Evolutionary conservation across 1,139 yeast species (phyloP).

Genomic region (Hansenula lynferdii): DNA sequence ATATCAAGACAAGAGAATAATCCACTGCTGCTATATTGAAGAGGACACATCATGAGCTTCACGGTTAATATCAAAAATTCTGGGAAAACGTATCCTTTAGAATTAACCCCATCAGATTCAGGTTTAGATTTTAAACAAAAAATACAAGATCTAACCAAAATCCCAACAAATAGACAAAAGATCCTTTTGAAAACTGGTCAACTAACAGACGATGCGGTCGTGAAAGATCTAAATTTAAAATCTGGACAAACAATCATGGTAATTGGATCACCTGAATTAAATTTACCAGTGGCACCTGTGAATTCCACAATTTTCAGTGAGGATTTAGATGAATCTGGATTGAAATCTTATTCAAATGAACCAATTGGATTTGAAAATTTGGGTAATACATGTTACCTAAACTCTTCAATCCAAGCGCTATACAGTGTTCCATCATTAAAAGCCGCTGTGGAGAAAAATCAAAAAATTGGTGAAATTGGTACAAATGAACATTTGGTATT

Average conservation of each 20-base stretch:
- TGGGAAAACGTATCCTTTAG: slow-evolving; percentile 75
- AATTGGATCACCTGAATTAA: slow-evolving; percentile 82
- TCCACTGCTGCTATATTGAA: too few relatives aligned
- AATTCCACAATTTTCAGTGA: slow-evolving; percentile 63
- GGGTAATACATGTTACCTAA: slow-evolving; percentile 95
- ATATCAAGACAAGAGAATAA: too few relatives aligned
- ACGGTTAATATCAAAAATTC: slow-evolving; percentile 62
- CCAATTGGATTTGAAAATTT: slow-evolving; percentile 86
- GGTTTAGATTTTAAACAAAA: slow-evolving; percentile 71
- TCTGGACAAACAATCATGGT: slow-evolving; percentile 75
- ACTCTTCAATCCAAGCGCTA: slow-evolving; percentile 81
- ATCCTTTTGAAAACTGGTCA: slow-evolving; percentile 88
- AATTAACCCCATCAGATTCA: slow-evolving; percentile 47
- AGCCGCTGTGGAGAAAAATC: slow-evolving; percentile 10
- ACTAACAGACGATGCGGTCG: slow-evolving; percentile 59
- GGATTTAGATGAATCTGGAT: slow-evolving; percentile 46
- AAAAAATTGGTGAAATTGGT: slow-evolving; percentile 26
- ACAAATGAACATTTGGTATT: slow-evolving; percentile 30
- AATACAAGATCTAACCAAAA: slow-evolving; percentile 68
- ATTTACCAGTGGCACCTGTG: slow-evolving; percentile 55
- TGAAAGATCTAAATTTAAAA: slow-evolving; percentile 51
- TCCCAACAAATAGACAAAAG: slow-evolving; percentile 86
- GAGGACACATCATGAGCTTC: too few relatives aligned
- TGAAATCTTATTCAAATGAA: slow-evolving; percentile 23
- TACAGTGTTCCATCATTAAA: slow-evolving; percentile 38